Base-by-base conservation (phyloP, 371 early-diverging fungal genomes). In the Syncephalastrum sp. region DNA sequence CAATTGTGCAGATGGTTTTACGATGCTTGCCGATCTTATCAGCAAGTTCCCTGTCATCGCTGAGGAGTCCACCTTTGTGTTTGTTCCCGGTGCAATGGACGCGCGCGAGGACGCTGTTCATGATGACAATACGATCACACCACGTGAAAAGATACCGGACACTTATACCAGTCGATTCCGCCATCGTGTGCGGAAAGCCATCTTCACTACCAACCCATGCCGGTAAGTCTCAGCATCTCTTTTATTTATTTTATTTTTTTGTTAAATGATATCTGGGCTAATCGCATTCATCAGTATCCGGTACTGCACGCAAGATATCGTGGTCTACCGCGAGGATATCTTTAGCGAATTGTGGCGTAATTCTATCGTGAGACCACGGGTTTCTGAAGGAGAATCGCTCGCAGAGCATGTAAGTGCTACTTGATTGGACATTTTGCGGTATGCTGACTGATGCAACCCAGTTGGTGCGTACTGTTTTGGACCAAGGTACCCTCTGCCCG, bases 401-500 rank as follows among this genome's bases (percentile, higher is more conserved):
- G 75, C 79, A 42, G 71, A 80, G 23, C 89, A 90, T 66, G 89
- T 87, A 73, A 61, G 69, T 54, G n/a, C 8, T 15, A 42, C 41
- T 38, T 19, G 12, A 46, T 25, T 29, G 17, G 13, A 44, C 42
- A 24, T 3, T n/a, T 0, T 46, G 19, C 21, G 16, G 13, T 5
- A 38, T 58, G 6, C 16, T n/a, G 19, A 48, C 27, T 5, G 33
- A 43, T 25, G 43, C 29, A 50, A 12, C 38, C 24, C 68, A 92
- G 85, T 77, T 95, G 42, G 85, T 93, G n/a, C 79, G 83, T 23
- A 94, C 95, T 3, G 66, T 96, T 21, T 62, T 95, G 4, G 90
- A 91, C 52, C 92, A 94, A 69, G 84, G 88, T 2, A 93, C 95
- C 64, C 73, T 96, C 33, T 83, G 83, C 47, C 96, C 96, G 1